Evolutionary conservation across 169 alveolate genomes (phyloP), one percentile per base, ranked within the genome.

Genomic region (Cryptosporidium baileyi): DNA sequence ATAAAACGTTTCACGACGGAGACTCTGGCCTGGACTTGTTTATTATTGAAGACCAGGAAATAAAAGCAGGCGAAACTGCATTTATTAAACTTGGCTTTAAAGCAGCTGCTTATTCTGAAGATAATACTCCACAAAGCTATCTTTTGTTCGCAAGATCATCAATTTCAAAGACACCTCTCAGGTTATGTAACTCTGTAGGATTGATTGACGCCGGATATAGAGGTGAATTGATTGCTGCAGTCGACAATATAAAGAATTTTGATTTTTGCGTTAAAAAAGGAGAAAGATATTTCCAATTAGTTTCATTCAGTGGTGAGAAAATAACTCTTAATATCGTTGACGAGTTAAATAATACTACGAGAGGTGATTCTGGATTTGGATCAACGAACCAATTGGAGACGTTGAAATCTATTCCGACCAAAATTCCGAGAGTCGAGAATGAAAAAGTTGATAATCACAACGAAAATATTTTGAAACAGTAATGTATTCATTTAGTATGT

Each of bases 331-430:
- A 93, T 94, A 82, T 95, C 24, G 97, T 91, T 2, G 91, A 91
- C 9, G 92, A 89, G 51, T 85, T 95, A 24, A 95, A 94, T 89
- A 89, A 89, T 61, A 95, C 97, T 5, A 80, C 92, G 22, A 89
- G 97, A n/a, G 97, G 97, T 6, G 93, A 90, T 36, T 90, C 94
- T 40, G 97, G 97, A 11, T 94, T 94, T 63, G 97, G 97, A 17
- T 94, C 97, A 2, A 95, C 97, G 4, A 63, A 89, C 45, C 38
- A 59, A 13, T 81, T 81, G 60, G 43, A 79, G 22, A 8, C n/a
- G n/a, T n/a, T n/a, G n/a, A 2, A 57, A 19, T 38, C 17, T n/a
- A 38, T 5, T 61, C 80, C 60, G 19, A 5, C 43, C 38, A 61
- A 74, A 30, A 57, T 74, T 7, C 45, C 67, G 19, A 74, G 32